These are phyloP conservation scores for Pseudocercospora pini-densiflorae DNA, from an alignment of 2,329 filamentous ascomycete species.

Conservation along the genomic window DNA sequence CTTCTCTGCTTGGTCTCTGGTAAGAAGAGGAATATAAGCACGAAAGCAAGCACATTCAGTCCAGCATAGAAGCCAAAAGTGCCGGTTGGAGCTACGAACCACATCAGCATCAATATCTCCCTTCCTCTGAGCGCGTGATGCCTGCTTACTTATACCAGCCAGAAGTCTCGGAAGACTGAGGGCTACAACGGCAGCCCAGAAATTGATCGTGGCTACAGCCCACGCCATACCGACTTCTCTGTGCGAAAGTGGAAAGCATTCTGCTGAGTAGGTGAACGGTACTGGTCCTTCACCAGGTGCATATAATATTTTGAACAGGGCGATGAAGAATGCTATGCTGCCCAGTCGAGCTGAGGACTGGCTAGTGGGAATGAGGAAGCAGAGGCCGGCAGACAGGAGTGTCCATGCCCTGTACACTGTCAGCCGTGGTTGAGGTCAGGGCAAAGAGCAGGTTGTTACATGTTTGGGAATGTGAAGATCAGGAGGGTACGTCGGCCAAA, in stretches of 20 bases:
- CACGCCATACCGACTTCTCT: slow-evolving; percentile 51
- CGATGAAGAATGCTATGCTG: slow-evolving; percentile 45
- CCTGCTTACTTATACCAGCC: slow-evolving; percentile 46
- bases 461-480: slow-evolving; percentile 35
- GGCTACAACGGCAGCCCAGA: slow-evolving; percentile 43
- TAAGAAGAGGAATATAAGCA: slow-evolving; percentile 51
- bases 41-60: slow-evolving; percentile 60
- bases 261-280: too few relatives aligned
- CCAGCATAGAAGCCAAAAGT: slow-evolving; percentile 62
- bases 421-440: too few relatives aligned
- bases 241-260: slow-evolving; percentile 49
- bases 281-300: slow-evolving; percentile 18
- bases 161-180: slow-evolving; percentile 55
- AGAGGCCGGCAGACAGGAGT: slow-evolving; percentile 48
- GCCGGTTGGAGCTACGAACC: slow-evolving; percentile 44
- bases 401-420: slow-evolving; percentile 50
- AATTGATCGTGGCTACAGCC: slow-evolving; percentile 61
- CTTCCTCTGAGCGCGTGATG: not conserved
- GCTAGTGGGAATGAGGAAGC: slow-evolving; percentile 38
- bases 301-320: slow-evolving; percentile 59
- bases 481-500: slow-evolving; percentile 46
- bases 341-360: slow-evolving; percentile 3
- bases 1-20: slow-evolving; percentile 54
- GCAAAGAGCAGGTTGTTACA: slow-evolving; percentile 18
- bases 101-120: not conserved